Conservation (phyloP, 2,329 filamentous ascomycete genomes). For the Pestalotiopsis sp. region DNA sequence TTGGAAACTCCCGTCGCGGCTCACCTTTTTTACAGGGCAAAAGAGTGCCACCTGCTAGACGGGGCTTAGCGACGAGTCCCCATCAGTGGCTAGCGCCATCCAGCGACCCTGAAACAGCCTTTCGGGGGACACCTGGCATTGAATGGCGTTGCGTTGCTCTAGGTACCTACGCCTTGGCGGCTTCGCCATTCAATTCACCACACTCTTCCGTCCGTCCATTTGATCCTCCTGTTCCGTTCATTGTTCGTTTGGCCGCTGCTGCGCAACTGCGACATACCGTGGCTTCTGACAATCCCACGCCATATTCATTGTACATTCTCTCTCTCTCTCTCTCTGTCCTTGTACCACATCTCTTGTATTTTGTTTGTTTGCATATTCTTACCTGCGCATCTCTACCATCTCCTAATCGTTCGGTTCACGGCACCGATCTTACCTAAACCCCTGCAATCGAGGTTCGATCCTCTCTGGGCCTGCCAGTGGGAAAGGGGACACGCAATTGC, state of each 20-base stretch:
- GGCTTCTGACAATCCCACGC: neutral
- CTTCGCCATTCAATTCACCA: neutral
- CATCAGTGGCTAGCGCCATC: conserved; percentile 3
- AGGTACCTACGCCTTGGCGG: neutral
- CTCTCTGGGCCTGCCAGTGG: neutral
- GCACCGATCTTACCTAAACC: neutral
- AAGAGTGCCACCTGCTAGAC: neutral
- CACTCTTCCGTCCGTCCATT: neutral
- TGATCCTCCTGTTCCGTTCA: neutral
- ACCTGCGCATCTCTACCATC: neutral
- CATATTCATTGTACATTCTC: neutral
- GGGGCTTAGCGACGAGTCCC: neutral
- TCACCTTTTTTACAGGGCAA: neutral
- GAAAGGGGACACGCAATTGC: conserved; percentile 2
- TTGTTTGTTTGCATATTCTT: neutral
- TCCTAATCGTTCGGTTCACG: neutral
- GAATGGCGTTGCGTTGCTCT: neutral
- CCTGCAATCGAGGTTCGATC: neutral
- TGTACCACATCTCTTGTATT: neutral
- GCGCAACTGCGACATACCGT: conserved; percentile 8
- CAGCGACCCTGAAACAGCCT: conserved; percentile 9
- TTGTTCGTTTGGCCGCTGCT: neutral
- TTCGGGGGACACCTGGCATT: conserved; percentile 4
- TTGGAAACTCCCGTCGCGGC: neutral
- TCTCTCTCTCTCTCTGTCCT: neutral